Conservation (phyloP, 805 yeast genomes). For the Grigorovia transvaalensis region DNA sequence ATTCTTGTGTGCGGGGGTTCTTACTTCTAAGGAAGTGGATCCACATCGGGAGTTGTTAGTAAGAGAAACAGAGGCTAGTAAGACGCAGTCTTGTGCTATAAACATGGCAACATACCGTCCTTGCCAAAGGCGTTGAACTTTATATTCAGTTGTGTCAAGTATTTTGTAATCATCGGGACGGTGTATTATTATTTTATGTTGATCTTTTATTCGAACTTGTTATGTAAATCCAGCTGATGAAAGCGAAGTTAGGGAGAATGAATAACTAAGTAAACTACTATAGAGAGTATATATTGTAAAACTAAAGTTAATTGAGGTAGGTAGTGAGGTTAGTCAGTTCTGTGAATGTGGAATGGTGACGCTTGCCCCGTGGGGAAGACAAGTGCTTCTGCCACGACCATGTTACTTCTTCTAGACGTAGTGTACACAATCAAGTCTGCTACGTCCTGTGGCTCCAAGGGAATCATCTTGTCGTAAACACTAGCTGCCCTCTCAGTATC, state of each 20-base stretch:
- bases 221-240: not conserved
- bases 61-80: not conserved
- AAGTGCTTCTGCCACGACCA: conserved; percentile 62
- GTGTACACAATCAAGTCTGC: conserved; percentile 53
- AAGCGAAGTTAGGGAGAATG: too few relatives aligned
- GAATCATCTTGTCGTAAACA: conserved; percentile 46
- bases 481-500: conserved; percentile 43
- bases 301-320: too few relatives aligned
- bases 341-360: conserved; percentile 53
- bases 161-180: conserved; percentile 71
- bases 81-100: not conserved
- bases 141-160: conserved; percentile 66
- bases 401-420: conserved; percentile 45
- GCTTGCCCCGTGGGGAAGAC: conserved; percentile 86
- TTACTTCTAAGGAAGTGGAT: not conserved
- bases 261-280: too few relatives aligned
- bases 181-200: not conserved
- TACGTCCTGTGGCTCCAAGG: conserved; percentile 47
- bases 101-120: conserved; percentile 38
- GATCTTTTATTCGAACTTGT: not conserved
- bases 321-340: not conserved
- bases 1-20: not conserved
- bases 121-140: conserved; percentile 67
- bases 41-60: not conserved
- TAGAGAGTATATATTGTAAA: too few relatives aligned